These are phyloP conservation scores for Pythium brachiatum DNA, from an alignment of 352 stramenopile genomes.

Conservation along the genomic window DNA sequence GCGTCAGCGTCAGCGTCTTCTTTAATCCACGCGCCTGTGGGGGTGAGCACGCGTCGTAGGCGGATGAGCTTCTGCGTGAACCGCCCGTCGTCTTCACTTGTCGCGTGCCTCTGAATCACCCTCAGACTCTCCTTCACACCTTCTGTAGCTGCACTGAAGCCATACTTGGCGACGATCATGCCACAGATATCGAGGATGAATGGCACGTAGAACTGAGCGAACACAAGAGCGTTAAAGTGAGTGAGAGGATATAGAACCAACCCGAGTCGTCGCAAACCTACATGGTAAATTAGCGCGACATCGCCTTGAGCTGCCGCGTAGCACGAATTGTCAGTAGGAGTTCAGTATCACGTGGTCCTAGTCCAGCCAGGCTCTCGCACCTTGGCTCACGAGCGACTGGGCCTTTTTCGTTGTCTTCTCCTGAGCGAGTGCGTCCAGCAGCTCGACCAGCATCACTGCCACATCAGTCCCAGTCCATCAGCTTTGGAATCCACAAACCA, in stretches of 20 bases:
- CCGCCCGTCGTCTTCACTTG: conserved; percentile 33
- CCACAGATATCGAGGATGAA: conserved; percentile 38
- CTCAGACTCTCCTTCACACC: conserved; percentile 51
- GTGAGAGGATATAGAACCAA: too few species aligned
- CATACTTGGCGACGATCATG: conserved; percentile 40
- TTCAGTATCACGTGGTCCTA: too few species aligned
- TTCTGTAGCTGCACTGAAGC: conserved; percentile 41
- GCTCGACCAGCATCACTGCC: conserved; percentile 45
- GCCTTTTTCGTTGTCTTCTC: conserved; percentile 36
- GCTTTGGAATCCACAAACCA: neutral
- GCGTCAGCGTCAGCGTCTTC: conserved; percentile 49
- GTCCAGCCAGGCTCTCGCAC: conserved; percentile 23
- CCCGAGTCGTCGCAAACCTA: conserved; percentile 9
- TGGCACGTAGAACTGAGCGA: conserved; percentile 45
- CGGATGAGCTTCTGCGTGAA: conserved; percentile 41
- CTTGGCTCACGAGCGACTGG: conserved; percentile 35
- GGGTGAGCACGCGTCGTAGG: conserved; percentile 47
- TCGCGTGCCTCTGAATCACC: conserved; percentile 31
- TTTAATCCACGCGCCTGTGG: conserved; percentile 49
- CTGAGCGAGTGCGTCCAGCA: conserved; percentile 47
- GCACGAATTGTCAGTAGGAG: neutral
- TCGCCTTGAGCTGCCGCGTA: conserved; percentile 36
- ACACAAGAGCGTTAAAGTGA: neutral
- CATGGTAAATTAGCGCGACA: conserved; percentile 41
- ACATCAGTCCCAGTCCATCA: neutral